Percentiles rank a stretch among this genome's conserved stretches.
phyloP scores from a whole-genome alignment of 225 moss, liverwort and hornwort species.

The Polytrichum formosum region DNA sequence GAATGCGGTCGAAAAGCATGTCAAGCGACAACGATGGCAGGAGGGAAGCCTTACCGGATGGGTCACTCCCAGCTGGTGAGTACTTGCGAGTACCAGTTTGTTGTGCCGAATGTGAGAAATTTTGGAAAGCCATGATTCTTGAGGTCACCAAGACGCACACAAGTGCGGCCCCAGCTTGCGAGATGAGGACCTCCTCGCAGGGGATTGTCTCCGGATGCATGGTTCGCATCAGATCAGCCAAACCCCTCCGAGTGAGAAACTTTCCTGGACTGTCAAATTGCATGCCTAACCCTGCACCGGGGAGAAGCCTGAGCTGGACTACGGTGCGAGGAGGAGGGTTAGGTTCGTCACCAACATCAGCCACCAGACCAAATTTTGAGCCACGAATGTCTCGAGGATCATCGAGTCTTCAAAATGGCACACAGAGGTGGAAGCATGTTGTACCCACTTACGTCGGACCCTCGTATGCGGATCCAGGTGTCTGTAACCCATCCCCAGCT shows the following conservation, averaged over 20 bases:
- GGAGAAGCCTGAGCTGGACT: constrained; percentile 14
- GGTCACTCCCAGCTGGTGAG: constrained; percentile 17
- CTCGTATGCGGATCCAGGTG: background rate
- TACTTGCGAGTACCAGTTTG: constrained; percentile 41
- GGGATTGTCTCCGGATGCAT: constrained; percentile 17
- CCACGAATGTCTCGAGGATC: background rate
- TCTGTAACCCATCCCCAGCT: background rate
- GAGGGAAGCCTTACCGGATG: background rate
- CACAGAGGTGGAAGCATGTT: constrained; percentile 12
- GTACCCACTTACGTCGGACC: constrained; percentile 3
- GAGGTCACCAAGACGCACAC: constrained; percentile 43
- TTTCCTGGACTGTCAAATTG: constrained; percentile 10
- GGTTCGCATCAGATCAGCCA: constrained; percentile 27
- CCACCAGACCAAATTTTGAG: background rate
- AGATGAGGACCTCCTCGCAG: constrained; percentile 20
- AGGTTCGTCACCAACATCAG: constrained; percentile 4
- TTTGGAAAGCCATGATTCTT: constrained; percentile 40
- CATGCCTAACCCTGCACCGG: background rate
- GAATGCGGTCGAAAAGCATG: background rate
- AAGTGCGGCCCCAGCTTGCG: constrained; percentile 22
- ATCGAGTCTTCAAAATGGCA: constrained; percentile 6
- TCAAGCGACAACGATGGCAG: background rate
- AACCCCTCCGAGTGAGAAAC: constrained; percentile 14
- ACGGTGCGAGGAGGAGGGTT: constrained; percentile 14
- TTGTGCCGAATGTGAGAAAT: constrained; percentile 35